Evolutionary conservation across 129 eudicot genomes (phyloP).

Genomic region (Logfia minima): DNA sequence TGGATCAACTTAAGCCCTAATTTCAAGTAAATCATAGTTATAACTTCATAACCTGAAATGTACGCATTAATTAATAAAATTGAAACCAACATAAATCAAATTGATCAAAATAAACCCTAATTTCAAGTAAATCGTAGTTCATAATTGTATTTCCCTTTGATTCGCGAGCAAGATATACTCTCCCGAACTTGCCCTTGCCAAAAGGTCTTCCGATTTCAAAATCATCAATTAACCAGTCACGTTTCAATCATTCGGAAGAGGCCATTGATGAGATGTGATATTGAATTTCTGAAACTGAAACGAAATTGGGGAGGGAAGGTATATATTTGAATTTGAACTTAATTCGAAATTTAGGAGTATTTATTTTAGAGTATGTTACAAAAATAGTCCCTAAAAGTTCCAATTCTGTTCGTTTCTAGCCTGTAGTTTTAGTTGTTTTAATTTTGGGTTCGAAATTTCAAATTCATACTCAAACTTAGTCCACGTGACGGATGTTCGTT

Average conservation of each 20-base stretch:
- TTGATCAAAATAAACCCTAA: background rate
- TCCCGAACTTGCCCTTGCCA: conserved; percentile 90
- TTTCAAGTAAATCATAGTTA: background rate
- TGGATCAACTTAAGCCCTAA: background rate
- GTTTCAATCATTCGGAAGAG: conserved; percentile 28
- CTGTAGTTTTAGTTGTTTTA: background rate
- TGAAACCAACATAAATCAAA: too few species aligned
- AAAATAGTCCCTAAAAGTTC: background rate
- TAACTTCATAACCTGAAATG: background rate
- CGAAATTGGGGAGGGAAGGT: too few species aligned
- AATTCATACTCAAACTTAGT: background rate
- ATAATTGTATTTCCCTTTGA: conserved; percentile 43
- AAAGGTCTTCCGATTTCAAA: conserved; percentile 89
- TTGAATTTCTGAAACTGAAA: background rate
- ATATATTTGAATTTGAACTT: background rate
- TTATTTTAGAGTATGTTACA: background rate
- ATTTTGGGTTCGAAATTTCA: background rate
- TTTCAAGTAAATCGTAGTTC: background rate
- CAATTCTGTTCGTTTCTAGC: background rate
- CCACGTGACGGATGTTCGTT: background rate
- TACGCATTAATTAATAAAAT: too few species aligned
- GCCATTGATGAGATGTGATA: conserved; percentile 28
- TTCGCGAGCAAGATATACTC: conserved; percentile 94
- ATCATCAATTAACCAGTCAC: conserved; percentile 59
- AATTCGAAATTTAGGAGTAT: too few species aligned